phyloP scores from a whole-genome alignment of 1,284 basidiomycete genomes.

The Wolfiporia cocos region DNA sequence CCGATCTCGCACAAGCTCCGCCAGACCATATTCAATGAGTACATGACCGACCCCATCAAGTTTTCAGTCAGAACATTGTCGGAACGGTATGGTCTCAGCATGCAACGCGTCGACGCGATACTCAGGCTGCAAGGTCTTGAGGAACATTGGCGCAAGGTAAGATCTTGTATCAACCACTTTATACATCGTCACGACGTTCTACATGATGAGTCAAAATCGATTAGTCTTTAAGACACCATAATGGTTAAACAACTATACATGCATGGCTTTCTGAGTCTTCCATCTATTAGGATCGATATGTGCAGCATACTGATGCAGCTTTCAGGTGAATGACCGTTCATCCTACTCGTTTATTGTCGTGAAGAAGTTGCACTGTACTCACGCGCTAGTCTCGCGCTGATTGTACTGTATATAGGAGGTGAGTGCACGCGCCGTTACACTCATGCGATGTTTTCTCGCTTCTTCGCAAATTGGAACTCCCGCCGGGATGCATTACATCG shows the following conservation, averaged over 20 bases:
- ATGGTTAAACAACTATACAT: constrained; percentile 53
- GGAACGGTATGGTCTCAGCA: constrained; percentile 52
- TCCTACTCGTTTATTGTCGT: no score
- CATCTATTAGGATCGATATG: constrained; percentile 14
- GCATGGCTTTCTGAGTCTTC: constrained; percentile 39
- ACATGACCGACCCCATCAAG: constrained; percentile 47
- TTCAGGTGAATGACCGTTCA: no score
- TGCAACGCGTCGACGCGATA: constrained; percentile 76
- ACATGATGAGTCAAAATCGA: constrained; percentile 66
- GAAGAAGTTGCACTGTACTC: no score
- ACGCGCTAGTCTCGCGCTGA: no score
- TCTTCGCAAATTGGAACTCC: constrained; percentile 65
- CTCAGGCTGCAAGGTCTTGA: constrained; percentile 76
- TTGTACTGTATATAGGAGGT: constrained; percentile 32
- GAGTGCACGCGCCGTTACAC: no score
- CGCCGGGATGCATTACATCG: constrained; percentile 54
- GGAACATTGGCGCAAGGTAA: constrained; percentile 60
- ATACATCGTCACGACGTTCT: no score
- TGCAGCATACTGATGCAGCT: constrained; percentile 17
- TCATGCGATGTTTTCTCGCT: no score
- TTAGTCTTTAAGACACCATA: constrained; percentile 80
- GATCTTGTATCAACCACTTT: constrained; percentile 25
- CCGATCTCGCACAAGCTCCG: constrained; percentile 63
- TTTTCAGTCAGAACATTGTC: constrained; percentile 60
- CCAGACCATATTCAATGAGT: constrained; percentile 46